Base-by-base conservation (phyloP, 2,329 filamentous ascomycete species). In the Aspergillus fischeri region DNA sequence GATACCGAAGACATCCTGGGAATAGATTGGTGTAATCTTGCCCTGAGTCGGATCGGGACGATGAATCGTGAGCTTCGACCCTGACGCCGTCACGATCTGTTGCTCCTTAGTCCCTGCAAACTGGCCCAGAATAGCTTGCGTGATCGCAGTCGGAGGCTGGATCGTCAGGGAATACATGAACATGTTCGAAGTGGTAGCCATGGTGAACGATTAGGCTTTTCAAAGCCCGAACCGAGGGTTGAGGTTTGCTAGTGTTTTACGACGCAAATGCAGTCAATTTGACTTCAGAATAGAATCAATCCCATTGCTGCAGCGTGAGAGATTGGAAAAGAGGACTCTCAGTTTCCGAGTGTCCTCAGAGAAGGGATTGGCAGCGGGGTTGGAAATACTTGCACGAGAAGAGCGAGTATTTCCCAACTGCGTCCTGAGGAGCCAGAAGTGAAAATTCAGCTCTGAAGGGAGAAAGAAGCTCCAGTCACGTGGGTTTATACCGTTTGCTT, bases 151-250 rank as follows among this genome's bases (percentile, higher is more conserved):
- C 35, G 94, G 91, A 67, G 91, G 89, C 78, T 97, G 92, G 70
- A 99, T 88, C 66, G 94, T 97, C 80, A 99, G 83, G 70, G 91
- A 94, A 80, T 99, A 99, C 80, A 99, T 87, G 76, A 97, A 97
- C 91, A 97, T 96, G 75, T 93, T 93, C 65, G 92, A 97, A 60
- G 93, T 97, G 74, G 92, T 96, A 80, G 94, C 93, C 94, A 97
- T 97, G 73, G 58, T 81, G 78, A 74, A 72, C 68, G 63, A 59
- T 35, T 59, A 58, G 65, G 63, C 62, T 64, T 59, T 52, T 52
- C 52, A 44, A 60, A 58, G 53, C 60, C 57, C 49, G 54, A 54
- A 54, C 59, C 50, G 59, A 57, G 58, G 54, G 59, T 41, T 54
- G 51, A 58, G 44, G 53, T 49, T 49, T 50, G 32, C 51, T 28